phyloP scores from a whole-genome alignment of 805 yeast genomes.

The Candida hungchunana region DNA sequence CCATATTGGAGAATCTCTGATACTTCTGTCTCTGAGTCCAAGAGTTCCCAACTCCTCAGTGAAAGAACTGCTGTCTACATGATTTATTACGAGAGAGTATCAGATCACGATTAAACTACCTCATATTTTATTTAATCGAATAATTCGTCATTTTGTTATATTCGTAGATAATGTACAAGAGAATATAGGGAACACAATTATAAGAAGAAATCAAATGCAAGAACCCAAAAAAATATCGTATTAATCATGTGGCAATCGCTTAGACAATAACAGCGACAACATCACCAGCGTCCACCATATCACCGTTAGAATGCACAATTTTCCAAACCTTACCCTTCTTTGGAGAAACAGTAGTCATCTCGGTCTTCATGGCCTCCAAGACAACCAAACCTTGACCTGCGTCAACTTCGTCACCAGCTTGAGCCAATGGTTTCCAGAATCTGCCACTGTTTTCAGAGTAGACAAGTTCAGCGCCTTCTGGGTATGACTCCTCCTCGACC shows the following conservation, averaged over 20 bases:
- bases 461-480: conserved; percentile 77
- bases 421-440: conserved; percentile 88
- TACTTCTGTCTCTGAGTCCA: conserved; percentile 59
- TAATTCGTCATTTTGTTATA: background rate
- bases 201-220: conserved; percentile 4
- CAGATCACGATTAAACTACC: conserved; percentile 1
- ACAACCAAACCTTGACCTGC: conserved; percentile 80
- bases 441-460: conserved; percentile 97
- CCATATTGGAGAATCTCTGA: conserved; percentile 91
- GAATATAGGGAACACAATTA: background rate
- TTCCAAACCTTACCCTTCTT: conserved; percentile 66
- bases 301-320: conserved; percentile 79
- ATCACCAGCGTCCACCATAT: conserved; percentile 96
- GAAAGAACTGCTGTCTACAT: conserved; percentile 81
- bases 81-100: conserved; percentile 66
- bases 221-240: background rate
- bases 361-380: conserved; percentile 98
- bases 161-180: too few relatives aligned
- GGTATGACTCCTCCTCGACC: conserved; percentile 49
- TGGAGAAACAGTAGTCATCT: conserved; percentile 82
- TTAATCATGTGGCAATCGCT: too few relatives aligned
- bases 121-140: too few relatives aligned
- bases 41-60: conserved; percentile 50
- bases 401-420: conserved; percentile 69
- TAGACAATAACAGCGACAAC: conserved; percentile 76